A percentile compares a stretch with the other conserved stretches of the same genome.
Evolutionary conservation across 2,329 filamentous ascomycete species (phyloP).

Genomic region (Diaporthe ampelina): DNA sequence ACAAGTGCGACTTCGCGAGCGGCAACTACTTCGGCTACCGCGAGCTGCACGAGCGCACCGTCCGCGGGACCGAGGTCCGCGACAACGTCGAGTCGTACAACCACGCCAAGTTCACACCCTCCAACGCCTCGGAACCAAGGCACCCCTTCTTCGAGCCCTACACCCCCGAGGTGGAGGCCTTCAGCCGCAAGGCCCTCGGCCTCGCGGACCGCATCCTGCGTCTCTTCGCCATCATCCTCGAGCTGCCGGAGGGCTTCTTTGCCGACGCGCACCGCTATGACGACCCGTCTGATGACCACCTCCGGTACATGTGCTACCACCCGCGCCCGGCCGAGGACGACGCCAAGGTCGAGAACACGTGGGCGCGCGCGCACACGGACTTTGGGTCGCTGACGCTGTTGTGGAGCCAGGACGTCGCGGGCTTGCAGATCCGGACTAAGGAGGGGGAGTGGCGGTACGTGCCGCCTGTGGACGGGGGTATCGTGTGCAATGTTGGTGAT

Average conservation of each 20-base stretch:
- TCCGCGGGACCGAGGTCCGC: slow-evolving; percentile 47
- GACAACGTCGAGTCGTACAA: slow-evolving; percentile 69
- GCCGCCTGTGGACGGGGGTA: slow-evolving; percentile 57
- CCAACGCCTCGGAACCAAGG: slow-evolving; percentile 53
- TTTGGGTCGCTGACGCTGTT: slow-evolving; percentile 66
- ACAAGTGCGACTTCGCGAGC: slow-evolving; percentile 57
- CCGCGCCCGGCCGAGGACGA: slow-evolving; percentile 58
- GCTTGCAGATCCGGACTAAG: slow-evolving; percentile 61
- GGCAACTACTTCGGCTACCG: slow-evolving; percentile 65
- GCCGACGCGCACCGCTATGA: slow-evolving; percentile 66
- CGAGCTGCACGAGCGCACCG: slow-evolving; percentile 53
- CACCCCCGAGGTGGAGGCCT: slow-evolving; percentile 63
- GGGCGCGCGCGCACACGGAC: slow-evolving; percentile 61
- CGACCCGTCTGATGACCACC: slow-evolving; percentile 65
- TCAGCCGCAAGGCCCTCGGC: slow-evolving; percentile 58
- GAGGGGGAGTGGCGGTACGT: slow-evolving; percentile 59
- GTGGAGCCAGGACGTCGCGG: slow-evolving; percentile 67
- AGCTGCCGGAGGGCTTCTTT: slow-evolving; percentile 67
- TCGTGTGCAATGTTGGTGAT: slow-evolving; percentile 59
- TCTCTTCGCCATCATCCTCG: slow-evolving; percentile 62
- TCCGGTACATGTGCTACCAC: slow-evolving; percentile 69
- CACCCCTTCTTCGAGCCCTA: slow-evolving; percentile 55
- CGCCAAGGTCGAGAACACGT: slow-evolving; percentile 46
- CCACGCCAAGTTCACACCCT: slow-evolving; percentile 63
- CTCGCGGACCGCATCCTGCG: slow-evolving; percentile 47